These are phyloP conservation scores for Termitomyces sp. DNA, from an alignment of 768 basidiomycete species.

Conservation along the genomic window DNA sequence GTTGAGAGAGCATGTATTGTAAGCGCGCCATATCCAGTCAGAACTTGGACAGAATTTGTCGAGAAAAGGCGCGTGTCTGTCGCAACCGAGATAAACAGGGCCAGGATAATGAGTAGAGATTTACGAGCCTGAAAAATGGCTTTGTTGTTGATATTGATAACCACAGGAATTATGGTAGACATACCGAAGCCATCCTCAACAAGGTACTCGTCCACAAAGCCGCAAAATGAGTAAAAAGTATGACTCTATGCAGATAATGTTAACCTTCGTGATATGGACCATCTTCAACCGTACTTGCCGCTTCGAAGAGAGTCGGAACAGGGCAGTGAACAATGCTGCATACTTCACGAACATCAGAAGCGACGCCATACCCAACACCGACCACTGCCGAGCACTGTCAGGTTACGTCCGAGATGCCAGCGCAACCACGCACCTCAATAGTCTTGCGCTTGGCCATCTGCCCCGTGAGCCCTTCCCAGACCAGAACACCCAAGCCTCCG, in stretches of 20 bases:
- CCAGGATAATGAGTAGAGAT: slow-evolving; percentile 37
- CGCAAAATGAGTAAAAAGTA: slow-evolving; percentile 67
- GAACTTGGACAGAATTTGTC: slow-evolving; percentile 34
- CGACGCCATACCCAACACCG: slow-evolving; percentile 63
- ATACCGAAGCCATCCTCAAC: slow-evolving; percentile 41
- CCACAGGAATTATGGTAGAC: slow-evolving; percentile 12
- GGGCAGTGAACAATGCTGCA: slow-evolving; percentile 58
- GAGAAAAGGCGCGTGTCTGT: slow-evolving; percentile 46
- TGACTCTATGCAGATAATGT: slow-evolving; percentile 41
- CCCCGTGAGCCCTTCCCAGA: slow-evolving; percentile 54
- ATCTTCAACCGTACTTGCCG: slow-evolving; percentile 41
- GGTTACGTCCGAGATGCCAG: slow-evolving; percentile 2
- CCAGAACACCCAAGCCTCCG: slow-evolving; percentile 58
- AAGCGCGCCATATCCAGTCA: slow-evolving; percentile 67
- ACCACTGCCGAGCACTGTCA: slow-evolving; percentile 44
- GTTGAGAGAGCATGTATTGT: slow-evolving; percentile 54
- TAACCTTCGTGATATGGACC: neutral
- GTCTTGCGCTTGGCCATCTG: slow-evolving; percentile 47
- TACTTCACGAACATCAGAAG: slow-evolving; percentile 65
- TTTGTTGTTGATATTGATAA: neutral
- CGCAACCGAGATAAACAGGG: slow-evolving; percentile 50
- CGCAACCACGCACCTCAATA: slow-evolving; percentile 47
- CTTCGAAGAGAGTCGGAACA: slow-evolving; percentile 61
- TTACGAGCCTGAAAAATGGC: slow-evolving; percentile 40
- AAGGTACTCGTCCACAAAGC: slow-evolving; percentile 58